Conservation (phyloP, 345 rosid species). For the Boechera stricta region DNA sequence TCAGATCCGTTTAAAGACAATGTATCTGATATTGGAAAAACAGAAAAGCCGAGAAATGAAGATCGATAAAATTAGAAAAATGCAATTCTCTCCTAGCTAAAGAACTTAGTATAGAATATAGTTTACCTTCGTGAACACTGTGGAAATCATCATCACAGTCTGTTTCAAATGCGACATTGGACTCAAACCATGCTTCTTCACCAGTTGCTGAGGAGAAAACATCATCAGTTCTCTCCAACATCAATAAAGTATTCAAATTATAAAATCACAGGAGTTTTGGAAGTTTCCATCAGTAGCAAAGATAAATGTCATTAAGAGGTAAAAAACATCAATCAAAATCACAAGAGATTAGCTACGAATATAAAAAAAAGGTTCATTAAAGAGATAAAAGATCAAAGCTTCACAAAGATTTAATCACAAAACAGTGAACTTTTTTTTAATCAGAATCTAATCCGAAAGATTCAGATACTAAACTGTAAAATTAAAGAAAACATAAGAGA, state of each 20-base stretch:
- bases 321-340: too few relatives aligned
- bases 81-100: background rate
- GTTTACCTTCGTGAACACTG: conserved; percentile 83
- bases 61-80: background rate
- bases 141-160: conserved; percentile 88
- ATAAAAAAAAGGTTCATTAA: too few relatives aligned
- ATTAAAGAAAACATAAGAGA: background rate
- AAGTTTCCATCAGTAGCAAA: background rate
- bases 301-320: too few relatives aligned
- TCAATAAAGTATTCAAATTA: conserved; percentile 6
- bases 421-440: background rate
- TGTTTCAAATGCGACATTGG: conserved; percentile 69
- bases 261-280: background rate
- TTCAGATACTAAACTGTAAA: conserved; percentile 11
- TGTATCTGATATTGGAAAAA: conserved; percentile 55
- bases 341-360: too few relatives aligned
- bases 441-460: conserved; percentile 37
- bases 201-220: conserved; percentile 55
- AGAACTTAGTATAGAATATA: background rate
- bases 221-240: conserved; percentile 1
- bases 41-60: background rate
- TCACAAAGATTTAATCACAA: background rate
- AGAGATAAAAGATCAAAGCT: too few relatives aligned
- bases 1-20: conserved; percentile 65
- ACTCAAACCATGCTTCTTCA: conserved; percentile 80